Conservation (phyloP, 345 rosid genomes). For the Gynandropsis gynandra region DNA sequence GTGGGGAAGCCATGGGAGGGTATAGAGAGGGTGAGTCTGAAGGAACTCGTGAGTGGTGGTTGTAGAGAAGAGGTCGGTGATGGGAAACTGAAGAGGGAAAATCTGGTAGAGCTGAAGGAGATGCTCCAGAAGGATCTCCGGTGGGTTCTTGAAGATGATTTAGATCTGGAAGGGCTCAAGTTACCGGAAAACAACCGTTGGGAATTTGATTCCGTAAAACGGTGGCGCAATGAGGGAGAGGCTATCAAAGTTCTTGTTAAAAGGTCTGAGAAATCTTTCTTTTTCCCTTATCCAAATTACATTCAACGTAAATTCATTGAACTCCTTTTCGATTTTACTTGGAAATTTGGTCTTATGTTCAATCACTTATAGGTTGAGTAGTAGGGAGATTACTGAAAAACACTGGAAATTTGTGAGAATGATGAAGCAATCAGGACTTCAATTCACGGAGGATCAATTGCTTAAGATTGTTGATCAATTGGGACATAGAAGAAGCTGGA, state of each 20-base stretch:
- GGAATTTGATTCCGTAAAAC: conserved; percentile 38
- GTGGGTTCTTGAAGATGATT: conserved; percentile 84
- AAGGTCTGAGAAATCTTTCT: conserved; percentile 32
- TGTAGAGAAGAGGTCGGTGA: conserved; percentile 37
- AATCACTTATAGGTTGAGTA: conserved; percentile 48
- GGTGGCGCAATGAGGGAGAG: conserved; percentile 63
- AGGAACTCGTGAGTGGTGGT: conserved; percentile 43
- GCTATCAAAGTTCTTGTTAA: conserved; percentile 60
- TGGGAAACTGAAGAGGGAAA: conserved; percentile 40
- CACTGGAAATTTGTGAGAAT: conserved; percentile 90
- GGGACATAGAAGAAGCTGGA: conserved; percentile 63
- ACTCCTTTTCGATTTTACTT: background rate
- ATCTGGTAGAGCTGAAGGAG: conserved; percentile 57
- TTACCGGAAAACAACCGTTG: conserved; percentile 19
- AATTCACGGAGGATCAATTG: conserved; percentile 74
- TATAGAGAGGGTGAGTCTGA: conserved; percentile 48
- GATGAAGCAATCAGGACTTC: conserved; percentile 84
- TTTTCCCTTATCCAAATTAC: background rate
- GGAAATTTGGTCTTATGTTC: conserved; percentile 3
- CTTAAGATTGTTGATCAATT: conserved; percentile 68
- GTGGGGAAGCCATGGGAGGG: conserved; percentile 92
- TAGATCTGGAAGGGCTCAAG: conserved; percentile 41
- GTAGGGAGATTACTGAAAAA: conserved; percentile 49
- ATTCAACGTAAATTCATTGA: background rate
- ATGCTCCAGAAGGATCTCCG: conserved; percentile 61